Base-by-base conservation (phyloP, 345 rosid species). In the Linum tenue region DNA sequence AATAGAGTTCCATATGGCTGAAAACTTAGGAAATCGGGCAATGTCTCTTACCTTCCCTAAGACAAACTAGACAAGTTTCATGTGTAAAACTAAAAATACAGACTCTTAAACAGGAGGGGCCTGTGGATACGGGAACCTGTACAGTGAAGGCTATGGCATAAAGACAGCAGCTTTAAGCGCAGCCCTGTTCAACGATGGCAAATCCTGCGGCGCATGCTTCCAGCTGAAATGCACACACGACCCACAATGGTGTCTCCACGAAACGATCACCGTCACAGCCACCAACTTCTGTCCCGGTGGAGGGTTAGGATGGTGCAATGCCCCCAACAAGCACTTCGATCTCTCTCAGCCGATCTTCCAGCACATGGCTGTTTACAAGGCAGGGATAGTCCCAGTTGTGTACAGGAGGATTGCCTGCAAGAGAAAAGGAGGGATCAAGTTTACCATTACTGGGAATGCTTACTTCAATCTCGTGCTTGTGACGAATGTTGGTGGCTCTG, bases 211-310 rank as follows among this genome's bases (percentile, higher is more conserved):
- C 2, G 76, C 72, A 39, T 73, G 76, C 64, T 73, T 67, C 39
- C 69, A 68, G 31, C 35, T 73, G 53, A 73, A 36, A 65, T 73
- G 76, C 43, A 68, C 50, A 22, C 64, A 68, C 42, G 69, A 73
- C 76, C 85, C 86, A 2, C 66, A 73, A 62, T 88, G 95, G 95
- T 88, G 95, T 78, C 78, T 86, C 56, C 68, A 56, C 35, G 90
- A 89, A 3, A 67, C 80, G 56, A 80, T 88, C 56, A 78, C 72
- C n/a, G 91, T 88, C 70, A 88, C 95, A 3, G 91, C 95, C 51
- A 88, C 95, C 48, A 88, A 88, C 77, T 85, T 86, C 76, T 88
- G n/a, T 8, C 10, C 9, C 59, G 38, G 56, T 73, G 76, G 76
- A 67, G 76, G 76, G 76, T 44, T 51, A 9, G 76, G 76, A 12